Conservation (phyloP, 2,329 filamentous ascomycete genomes). For the Polychaeton citri region DNA sequence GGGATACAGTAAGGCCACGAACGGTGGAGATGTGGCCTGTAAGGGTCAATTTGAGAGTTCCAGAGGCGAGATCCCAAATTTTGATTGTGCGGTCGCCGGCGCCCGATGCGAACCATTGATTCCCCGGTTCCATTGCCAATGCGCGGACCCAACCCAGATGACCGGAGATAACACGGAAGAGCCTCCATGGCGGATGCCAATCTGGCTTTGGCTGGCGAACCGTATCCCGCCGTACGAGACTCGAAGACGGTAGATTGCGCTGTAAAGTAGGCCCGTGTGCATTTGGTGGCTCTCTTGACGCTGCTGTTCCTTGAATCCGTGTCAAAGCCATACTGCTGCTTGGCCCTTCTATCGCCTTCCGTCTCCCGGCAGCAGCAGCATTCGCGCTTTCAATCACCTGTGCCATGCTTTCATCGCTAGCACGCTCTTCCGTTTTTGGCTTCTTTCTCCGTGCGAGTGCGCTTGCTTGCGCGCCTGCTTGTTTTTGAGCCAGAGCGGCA, state of each 20-base stretch:
- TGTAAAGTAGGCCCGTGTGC: slow-evolving; percentile 42
- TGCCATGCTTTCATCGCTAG: slow-evolving; percentile 43
- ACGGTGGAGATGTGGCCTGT: slow-evolving; percentile 94
- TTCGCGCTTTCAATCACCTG: slow-evolving; percentile 56
- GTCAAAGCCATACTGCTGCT: slow-evolving; percentile 44
- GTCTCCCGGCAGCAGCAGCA: slow-evolving; percentile 29
- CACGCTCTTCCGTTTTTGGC: slow-evolving; percentile 39
- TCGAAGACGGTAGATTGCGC: slow-evolving; percentile 38
- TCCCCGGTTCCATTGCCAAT: slow-evolving; percentile 85
- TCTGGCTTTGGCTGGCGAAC: slow-evolving; percentile 65
- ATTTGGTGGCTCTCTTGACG: slow-evolving; percentile 34
- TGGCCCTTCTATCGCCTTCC: slow-evolving; percentile 28
- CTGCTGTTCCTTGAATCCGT: slow-evolving; percentile 32
- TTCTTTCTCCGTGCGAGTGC: slow-evolving; percentile 52
- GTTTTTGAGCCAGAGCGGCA: slow-evolving; percentile 63
- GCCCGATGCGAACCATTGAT: slow-evolving; percentile 94
- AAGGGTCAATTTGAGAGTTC: slow-evolving; percentile 68
- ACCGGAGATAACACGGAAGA: slow-evolving; percentile 93
- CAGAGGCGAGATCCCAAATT: slow-evolving; percentile 91
- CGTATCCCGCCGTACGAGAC: slow-evolving; percentile 49
- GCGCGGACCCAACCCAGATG: slow-evolving; percentile 90
- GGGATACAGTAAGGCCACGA: slow-evolving; percentile 79
- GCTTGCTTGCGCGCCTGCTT: slow-evolving; percentile 47
- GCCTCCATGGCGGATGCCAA: slow-evolving; percentile 97
- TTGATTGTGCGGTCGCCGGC: slow-evolving; percentile 96